Evolutionary conservation across 495 filamentous ascomycete genomes (phyloP).

Genomic region (Lophiostoma macrostomum): DNA sequence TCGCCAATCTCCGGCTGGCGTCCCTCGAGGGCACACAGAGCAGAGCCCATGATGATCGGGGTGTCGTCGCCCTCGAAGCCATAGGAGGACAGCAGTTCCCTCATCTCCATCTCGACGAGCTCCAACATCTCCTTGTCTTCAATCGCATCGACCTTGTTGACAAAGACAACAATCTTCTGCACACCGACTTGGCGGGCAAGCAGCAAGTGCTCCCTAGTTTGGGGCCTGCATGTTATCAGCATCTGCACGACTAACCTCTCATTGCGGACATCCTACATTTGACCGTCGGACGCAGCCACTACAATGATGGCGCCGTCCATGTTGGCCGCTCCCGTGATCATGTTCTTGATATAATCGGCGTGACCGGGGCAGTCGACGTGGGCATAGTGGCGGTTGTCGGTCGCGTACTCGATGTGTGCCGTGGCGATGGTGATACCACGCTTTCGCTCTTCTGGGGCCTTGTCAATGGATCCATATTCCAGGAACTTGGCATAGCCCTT

Average conservation of each 20-base stretch:
- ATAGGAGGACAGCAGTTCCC: constrained; percentile 85
- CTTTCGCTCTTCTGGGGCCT: constrained; percentile 97
- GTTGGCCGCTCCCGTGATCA: constrained; percentile 96
- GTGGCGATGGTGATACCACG: constrained; percentile 99
- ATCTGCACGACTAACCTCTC: constrained; percentile 21
- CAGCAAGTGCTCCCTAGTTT: constrained; percentile 96
- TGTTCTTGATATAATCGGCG: constrained; percentile 99
- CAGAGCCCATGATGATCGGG: constrained; percentile 93
- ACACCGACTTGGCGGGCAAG: constrained; percentile 97
- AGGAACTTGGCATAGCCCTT: constrained; percentile 92
- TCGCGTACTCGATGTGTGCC: constrained; percentile 96
- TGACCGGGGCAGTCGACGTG: constrained; percentile 99
- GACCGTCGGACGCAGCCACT: constrained; percentile 95
- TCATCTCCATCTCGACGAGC: constrained; percentile 99
- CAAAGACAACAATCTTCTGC: constrained; percentile 96
- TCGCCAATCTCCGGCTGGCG: constrained; percentile 83
- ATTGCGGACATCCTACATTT: constrained; percentile 63
- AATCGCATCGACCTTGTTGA: constrained; percentile 97
- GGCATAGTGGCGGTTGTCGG: constrained; percentile 88
- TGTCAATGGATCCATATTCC: constrained; percentile 96
- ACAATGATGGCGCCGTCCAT: constrained; percentile 99
- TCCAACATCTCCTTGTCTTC: constrained; percentile 99
- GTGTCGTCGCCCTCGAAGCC: constrained; percentile 98
- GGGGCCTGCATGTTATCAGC: constrained; percentile 60
- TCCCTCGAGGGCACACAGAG: constrained; percentile 89